phyloP scores from a whole-genome alignment of 2,329 filamentous ascomycete genomes.

The Botrytis tulipae region DNA sequence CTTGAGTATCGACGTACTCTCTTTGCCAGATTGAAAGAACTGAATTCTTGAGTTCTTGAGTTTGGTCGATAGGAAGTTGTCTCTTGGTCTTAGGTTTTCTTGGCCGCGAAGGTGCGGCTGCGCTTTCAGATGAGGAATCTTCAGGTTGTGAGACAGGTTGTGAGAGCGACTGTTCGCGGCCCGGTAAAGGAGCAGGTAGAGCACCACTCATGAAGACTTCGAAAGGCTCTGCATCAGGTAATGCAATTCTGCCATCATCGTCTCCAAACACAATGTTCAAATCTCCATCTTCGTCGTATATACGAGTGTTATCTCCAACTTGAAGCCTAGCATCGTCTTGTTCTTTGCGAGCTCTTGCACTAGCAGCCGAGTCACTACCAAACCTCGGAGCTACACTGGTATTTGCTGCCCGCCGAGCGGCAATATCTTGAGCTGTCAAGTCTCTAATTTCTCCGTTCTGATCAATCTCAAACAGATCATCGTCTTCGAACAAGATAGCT shows the following conservation, averaged over 20 bases:
- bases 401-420: slow-evolving; percentile 26
- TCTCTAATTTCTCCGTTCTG: slow-evolving; percentile 59
- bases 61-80: slow-evolving; percentile 47
- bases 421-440: slow-evolving; percentile 36
- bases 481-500: slow-evolving; percentile 37
- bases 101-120: slow-evolving; percentile 41
- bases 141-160: slow-evolving; percentile 29
- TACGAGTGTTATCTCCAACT: slow-evolving; percentile 27
- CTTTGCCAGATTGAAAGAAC: slow-evolving; percentile 57
- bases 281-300: slow-evolving; percentile 31
- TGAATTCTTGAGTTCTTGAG: slow-evolving; percentile 53
- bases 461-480: slow-evolving; percentile 55
- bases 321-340: slow-evolving; percentile 42
- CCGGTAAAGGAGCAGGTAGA: slow-evolving; percentile 28
- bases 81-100: slow-evolving; percentile 39
- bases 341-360: slow-evolving; percentile 43
- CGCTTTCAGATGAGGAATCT: slow-evolving; percentile 41
- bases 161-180: slow-evolving; percentile 27
- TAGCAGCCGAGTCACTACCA: slow-evolving; percentile 41
- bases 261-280: slow-evolving; percentile 37
- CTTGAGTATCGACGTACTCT: slow-evolving; percentile 62
- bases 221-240: slow-evolving; percentile 38
- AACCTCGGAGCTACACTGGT: slow-evolving; percentile 18
- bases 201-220: slow-evolving; percentile 29
- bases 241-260: slow-evolving; percentile 37